These are phyloP conservation scores for Arthrobotrys pseudoclavata DNA, from an alignment of 2,329 filamentous ascomycete genomes.

Conservation along the genomic window DNA sequence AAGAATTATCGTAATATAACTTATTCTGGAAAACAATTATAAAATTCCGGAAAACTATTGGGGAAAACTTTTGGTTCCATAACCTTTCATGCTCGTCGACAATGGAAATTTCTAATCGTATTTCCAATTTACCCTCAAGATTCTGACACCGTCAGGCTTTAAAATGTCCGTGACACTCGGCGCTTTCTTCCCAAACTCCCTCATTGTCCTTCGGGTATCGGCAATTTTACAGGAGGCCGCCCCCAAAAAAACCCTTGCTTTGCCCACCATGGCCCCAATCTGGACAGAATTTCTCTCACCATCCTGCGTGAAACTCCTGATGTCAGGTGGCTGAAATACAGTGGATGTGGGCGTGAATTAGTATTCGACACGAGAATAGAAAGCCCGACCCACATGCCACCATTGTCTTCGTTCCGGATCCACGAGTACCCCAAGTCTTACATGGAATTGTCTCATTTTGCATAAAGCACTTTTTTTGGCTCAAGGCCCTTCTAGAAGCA, in stretches of 20 bases:
- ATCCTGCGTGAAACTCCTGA: slow-evolving; percentile 38
- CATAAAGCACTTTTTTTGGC: slow-evolving; percentile 17
- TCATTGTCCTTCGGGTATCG: slow-evolving; percentile 37
- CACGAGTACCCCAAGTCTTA: slow-evolving; percentile 14
- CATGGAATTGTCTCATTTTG: slow-evolving; percentile 56
- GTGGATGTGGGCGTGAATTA: slow-evolving; percentile 6
- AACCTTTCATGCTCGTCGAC: neutral
- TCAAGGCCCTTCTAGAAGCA: slow-evolving; percentile 39
- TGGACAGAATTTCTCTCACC: slow-evolving; percentile 20
- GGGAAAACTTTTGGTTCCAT: neutral
- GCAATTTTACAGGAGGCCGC: slow-evolving; percentile 19
- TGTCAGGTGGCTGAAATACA: slow-evolving; percentile 38
- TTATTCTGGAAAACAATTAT: neutral
- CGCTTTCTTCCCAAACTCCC: neutral
- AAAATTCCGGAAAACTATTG: slow-evolving; percentile 15
- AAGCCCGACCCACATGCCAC: slow-evolving; percentile 33
- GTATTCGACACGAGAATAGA: slow-evolving; percentile 12
- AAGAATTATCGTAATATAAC: neutral
- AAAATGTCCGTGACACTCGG: slow-evolving; percentile 14
- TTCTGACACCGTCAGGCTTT: neutral
- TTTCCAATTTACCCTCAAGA: neutral
- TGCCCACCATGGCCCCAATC: slow-evolving; percentile 28
- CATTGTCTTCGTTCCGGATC: slow-evolving; percentile 23
- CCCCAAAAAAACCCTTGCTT: slow-evolving; percentile 30
- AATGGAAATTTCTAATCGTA: neutral